A percentile compares a stretch with the other conserved stretches of the same genome.
These are phyloP conservation scores for Basidiobolus heterosporus DNA, from an alignment of 371 early-diverging fungal species.

Conservation along the genomic window DNA sequence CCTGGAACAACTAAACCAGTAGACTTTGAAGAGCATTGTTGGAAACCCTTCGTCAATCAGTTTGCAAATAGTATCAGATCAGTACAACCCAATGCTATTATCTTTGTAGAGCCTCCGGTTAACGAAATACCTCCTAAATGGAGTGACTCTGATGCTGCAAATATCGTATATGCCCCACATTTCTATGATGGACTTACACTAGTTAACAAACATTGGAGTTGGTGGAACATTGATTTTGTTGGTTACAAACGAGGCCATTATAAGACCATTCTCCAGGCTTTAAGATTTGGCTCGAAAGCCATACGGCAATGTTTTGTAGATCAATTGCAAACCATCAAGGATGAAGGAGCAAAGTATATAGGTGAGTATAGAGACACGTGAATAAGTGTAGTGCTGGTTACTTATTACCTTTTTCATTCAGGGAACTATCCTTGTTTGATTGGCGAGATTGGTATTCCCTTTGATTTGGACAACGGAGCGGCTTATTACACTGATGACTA, in stretches of 20 bases:
- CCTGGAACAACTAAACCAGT: constrained; percentile 21
- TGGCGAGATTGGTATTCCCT: constrained; percentile 62
- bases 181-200: constrained; percentile 61
- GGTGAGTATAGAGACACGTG: constrained; percentile 7
- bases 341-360: constrained; percentile 26
- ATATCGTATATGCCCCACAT: constrained; percentile 49
- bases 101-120: constrained; percentile 53
- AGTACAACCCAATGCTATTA: constrained; percentile 25
- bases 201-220: constrained; percentile 45
- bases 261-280: constrained; percentile 26
- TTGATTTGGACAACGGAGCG: constrained; percentile 33
- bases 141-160: constrained; percentile 14
- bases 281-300: constrained; percentile 37
- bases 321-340: constrained; percentile 29
- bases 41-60: constrained; percentile 29
- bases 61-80: constrained; percentile 23
- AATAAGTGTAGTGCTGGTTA: constrained; percentile 3
- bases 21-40: constrained; percentile 25
- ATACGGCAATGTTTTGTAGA: constrained; percentile 38
- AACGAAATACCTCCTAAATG: constrained; percentile 31
- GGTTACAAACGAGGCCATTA: constrained; percentile 46
- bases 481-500: constrained; percentile 19
- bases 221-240: constrained; percentile 43
- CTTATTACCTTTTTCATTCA: constrained; percentile 1
- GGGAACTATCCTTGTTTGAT: constrained; percentile 27